Percentiles rank a stretch among this genome's conserved stretches.
phyloP scores from a whole-genome alignment of 139 green algal species.

The Chlamydomonas schloesseri region DNA sequence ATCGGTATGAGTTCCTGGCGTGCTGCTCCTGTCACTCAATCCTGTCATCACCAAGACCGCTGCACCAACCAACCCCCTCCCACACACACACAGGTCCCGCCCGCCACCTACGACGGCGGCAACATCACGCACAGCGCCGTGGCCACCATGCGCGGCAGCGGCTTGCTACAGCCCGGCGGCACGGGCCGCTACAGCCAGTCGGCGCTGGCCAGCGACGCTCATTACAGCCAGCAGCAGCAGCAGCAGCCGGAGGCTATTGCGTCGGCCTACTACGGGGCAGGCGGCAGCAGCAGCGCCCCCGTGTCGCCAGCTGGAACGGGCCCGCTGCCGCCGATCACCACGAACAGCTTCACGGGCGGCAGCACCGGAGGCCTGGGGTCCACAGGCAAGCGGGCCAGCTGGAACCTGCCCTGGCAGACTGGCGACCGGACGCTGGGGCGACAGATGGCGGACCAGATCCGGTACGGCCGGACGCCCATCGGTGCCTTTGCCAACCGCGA shows the following conservation, averaged over 20 bases:
- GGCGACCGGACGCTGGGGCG: constrained; percentile 30
- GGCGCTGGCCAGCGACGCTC: neutral
- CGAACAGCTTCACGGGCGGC: too few species aligned
- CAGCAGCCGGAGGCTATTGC: neutral
- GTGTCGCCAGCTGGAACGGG: too few species aligned
- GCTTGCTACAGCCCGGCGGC: neutral
- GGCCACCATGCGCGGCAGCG: neutral
- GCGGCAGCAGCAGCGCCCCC: too few species aligned
- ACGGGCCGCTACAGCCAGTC: too few species aligned
- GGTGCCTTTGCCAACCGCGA: constrained; percentile 47
- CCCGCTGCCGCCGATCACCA: neutral
- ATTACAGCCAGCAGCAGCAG: neutral
- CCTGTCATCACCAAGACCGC: too few species aligned
- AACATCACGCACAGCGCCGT: neutral
- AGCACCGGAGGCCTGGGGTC: neutral
- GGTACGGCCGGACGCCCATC: constrained; percentile 48
- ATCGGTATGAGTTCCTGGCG: too few species aligned
- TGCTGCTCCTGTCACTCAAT: too few species aligned
- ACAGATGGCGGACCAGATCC: constrained; percentile 26
- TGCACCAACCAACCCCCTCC: too few species aligned
- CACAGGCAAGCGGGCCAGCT: neutral
- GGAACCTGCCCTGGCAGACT: constrained; percentile 44
- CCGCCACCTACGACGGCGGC: neutral
- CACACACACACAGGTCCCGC: neutral
- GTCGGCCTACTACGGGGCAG: too few species aligned